Conservation (phyloP, 345 rosid species). For the Tarenaya hassleriana region DNA sequence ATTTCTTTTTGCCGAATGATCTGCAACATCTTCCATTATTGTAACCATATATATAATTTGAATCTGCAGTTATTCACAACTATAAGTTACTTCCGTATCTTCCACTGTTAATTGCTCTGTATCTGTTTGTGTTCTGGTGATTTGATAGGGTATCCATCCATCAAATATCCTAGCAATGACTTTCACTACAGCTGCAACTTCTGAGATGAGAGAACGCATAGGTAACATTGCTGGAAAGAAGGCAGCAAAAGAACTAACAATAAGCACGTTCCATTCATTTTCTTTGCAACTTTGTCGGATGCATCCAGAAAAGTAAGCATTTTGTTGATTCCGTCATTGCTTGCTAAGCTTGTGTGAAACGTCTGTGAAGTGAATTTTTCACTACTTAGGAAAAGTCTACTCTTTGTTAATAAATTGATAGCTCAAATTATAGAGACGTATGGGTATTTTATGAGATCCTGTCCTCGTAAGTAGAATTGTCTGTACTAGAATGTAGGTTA, state of each 20-base stretch:
- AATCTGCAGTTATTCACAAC: slow-evolving; percentile 3
- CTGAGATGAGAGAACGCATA: slow-evolving; percentile 91
- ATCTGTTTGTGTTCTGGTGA: slow-evolving; percentile 4
- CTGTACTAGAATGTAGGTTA: neutral
- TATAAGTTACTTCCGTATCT: neutral
- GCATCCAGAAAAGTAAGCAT: slow-evolving; percentile 81
- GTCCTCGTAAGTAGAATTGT: neutral
- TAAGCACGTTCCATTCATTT: slow-evolving; percentile 95
- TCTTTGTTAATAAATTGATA: slow-evolving; percentile 1
- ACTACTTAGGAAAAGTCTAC: neutral
- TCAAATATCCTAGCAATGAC: slow-evolving; percentile 95
- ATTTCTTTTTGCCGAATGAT: slow-evolving; percentile 12
- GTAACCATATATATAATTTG: slow-evolving; percentile 8
- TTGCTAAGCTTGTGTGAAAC: neutral
- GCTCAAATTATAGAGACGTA: neutral
- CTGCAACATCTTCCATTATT: neutral
- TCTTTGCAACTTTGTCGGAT: slow-evolving; percentile 86
- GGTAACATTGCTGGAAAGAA: slow-evolving; percentile 73
- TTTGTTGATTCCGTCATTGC: slow-evolving; percentile 11
- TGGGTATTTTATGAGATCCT: neutral
- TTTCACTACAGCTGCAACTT: slow-evolving; percentile 92
- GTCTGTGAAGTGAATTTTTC: neutral
- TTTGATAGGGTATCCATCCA: slow-evolving; percentile 60
- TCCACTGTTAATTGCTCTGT: neutral
- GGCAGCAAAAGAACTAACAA: slow-evolving; percentile 65